Conservation (phyloP, 2,329 filamentous ascomycete genomes). For the Pochonia chlamydosporia region DNA sequence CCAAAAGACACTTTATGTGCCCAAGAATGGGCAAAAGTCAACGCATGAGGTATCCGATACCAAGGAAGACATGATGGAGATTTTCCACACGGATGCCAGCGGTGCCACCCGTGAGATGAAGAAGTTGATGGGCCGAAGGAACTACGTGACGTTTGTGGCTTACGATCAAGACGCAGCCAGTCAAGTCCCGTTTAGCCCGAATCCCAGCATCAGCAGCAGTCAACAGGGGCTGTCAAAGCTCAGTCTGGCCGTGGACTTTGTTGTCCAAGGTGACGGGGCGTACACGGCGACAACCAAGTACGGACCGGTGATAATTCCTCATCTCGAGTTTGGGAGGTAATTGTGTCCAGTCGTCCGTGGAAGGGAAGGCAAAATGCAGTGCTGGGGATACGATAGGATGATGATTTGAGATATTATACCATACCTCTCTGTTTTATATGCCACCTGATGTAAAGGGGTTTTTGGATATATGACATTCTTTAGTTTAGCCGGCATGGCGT, state of each 20-base stretch:
- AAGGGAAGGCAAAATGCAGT: neutral
- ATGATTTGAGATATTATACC: neutral
- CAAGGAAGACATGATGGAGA: slow-evolving; percentile 99
- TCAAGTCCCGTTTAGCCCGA: slow-evolving; percentile 32
- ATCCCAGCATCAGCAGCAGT: slow-evolving; percentile 28
- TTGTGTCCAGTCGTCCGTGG: neutral
- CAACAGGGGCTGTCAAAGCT: slow-evolving; percentile 55
- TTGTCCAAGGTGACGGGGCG: slow-evolving; percentile 86
- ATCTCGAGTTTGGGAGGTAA: slow-evolving; percentile 62
- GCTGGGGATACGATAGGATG: neutral
- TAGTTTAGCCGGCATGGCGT: neutral
- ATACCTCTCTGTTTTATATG: neutral
- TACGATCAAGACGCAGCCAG: slow-evolving; percentile 73
- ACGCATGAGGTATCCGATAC: slow-evolving; percentile 77
- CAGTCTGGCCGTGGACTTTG: slow-evolving; percentile 90
- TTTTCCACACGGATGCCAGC: slow-evolving; percentile 90
- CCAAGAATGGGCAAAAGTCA: slow-evolving; percentile 75
- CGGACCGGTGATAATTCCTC: slow-evolving; percentile 91
- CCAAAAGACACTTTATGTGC: slow-evolving; percentile 87
- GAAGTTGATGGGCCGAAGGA: slow-evolving; percentile 87
- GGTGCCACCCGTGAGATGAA: slow-evolving; percentile 79
- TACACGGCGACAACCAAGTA: slow-evolving; percentile 87
- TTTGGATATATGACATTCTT: neutral
- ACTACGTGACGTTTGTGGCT: slow-evolving; percentile 89
- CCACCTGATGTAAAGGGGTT: neutral